These are phyloP conservation scores for Mucor plumbeus DNA, from an alignment of 371 early-diverging fungal genomes.

Conservation along the genomic window DNA sequence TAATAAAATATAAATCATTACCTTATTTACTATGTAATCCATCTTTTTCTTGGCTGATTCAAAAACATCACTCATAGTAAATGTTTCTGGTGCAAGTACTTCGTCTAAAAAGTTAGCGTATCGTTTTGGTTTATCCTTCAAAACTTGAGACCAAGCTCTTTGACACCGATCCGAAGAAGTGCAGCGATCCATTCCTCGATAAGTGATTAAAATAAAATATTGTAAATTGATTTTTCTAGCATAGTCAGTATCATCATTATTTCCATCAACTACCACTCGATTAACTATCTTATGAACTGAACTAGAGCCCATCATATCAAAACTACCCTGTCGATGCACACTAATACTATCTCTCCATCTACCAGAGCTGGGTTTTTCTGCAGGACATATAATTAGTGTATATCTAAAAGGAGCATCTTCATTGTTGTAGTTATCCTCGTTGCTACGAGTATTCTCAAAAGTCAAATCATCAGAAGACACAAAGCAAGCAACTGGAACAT, in stretches of 20 bases:
- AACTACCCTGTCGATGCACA: conserved; percentile 30
- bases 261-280: not conserved
- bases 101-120: conserved; percentile 33
- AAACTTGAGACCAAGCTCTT: conserved; percentile 29
- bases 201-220: conserved; percentile 43
- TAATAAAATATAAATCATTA: not conserved
- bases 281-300: conserved; percentile 11
- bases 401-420: conserved; percentile 25
- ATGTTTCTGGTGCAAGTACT: conserved; percentile 27
- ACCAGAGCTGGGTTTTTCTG: not conserved
- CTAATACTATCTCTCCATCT: conserved; percentile 20
- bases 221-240: conserved; percentile 27
- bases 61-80: conserved; percentile 36
- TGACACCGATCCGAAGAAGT: conserved; percentile 10
- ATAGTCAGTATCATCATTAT: not conserved
- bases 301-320: conserved; percentile 23
- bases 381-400: conserved; percentile 35
- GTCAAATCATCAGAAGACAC: conserved; percentile 38
- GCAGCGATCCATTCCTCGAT: conserved; percentile 36
- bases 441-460: conserved; percentile 25
- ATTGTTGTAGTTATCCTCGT: not conserved
- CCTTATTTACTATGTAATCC: conserved; percentile 41
- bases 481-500: conserved; percentile 42
- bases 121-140: conserved; percentile 28
- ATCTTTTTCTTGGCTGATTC: conserved; percentile 38